A percentile compares a stretch with the other conserved stretches of the same genome.
These are phyloP conservation scores for Neurospora sp. DNA, from an alignment of 495 filamentous ascomycete genomes.

Conservation along the genomic window DNA sequence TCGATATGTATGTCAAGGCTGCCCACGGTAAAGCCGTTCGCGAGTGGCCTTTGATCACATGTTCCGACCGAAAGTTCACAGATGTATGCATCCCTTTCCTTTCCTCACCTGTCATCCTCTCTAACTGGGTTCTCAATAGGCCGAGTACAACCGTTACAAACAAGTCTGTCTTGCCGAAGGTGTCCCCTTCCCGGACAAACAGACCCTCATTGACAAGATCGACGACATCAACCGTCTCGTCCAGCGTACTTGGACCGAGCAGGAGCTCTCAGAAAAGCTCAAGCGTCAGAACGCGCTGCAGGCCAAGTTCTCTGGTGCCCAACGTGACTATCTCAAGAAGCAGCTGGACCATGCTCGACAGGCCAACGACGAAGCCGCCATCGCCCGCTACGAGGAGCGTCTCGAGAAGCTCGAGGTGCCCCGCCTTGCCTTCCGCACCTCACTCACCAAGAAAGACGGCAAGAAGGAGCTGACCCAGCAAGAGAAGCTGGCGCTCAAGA, in stretches of 20 bases:
- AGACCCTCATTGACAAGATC: constrained; percentile 58
- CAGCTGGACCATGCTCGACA: constrained; percentile 55
- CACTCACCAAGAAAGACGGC: constrained; percentile 34
- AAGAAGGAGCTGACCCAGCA: constrained; percentile 45
- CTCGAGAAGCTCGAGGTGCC: constrained; percentile 58
- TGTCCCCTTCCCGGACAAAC: constrained; percentile 56
- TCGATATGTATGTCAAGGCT: constrained; percentile 63
- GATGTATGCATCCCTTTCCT: constrained; percentile 42
- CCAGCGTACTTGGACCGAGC: constrained; percentile 66
- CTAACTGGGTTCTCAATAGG: constrained; percentile 35
- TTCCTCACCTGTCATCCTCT: not conserved
- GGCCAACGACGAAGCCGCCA: constrained; percentile 50
- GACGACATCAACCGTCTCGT: constrained; percentile 70
- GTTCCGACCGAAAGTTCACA: constrained; percentile 64
- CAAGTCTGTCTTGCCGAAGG: constrained; percentile 61
- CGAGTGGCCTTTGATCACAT: constrained; percentile 73
- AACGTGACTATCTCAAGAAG: constrained; percentile 51
- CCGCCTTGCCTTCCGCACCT: constrained; percentile 59
- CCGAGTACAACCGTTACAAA: constrained; percentile 77
- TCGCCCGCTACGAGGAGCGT: constrained; percentile 51
- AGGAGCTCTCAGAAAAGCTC: constrained; percentile 69
- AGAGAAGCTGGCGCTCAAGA: constrained; percentile 66
- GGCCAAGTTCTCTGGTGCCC: constrained; percentile 47
- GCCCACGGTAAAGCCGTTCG: constrained; percentile 68
- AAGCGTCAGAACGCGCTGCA: constrained; percentile 53